These are phyloP conservation scores for Trichoderma sp. DNA, from an alignment of 2,329 filamentous ascomycete genomes.

Conservation along the genomic window DNA sequence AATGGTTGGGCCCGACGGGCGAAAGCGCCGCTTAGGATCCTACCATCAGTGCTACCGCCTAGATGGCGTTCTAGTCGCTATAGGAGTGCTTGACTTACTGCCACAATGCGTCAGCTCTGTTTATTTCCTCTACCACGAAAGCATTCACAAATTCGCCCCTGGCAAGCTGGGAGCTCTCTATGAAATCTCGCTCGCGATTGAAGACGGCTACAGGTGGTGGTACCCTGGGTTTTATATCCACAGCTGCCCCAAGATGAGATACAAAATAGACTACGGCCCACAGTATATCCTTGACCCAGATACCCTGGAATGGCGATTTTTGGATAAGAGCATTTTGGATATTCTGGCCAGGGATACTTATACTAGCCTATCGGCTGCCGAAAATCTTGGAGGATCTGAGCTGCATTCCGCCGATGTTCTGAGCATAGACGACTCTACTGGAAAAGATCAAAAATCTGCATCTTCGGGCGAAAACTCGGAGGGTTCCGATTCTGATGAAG, in stretches of 20 bases:
- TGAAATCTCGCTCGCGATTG: conserved; percentile 71
- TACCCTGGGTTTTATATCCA: conserved; percentile 85
- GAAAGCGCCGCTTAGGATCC: conserved; percentile 65
- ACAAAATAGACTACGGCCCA: conserved; percentile 79
- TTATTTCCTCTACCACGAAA: conserved; percentile 81
- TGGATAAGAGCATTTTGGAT: conserved; percentile 56
- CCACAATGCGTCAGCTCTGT: conserved; percentile 79
- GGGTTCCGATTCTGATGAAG: conserved; percentile 31
- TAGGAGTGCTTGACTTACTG: conserved; percentile 76
- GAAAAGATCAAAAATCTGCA: neutral
- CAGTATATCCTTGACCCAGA: conserved; percentile 75
- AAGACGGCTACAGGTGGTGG: conserved; percentile 74
- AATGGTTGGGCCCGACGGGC: conserved; percentile 51
- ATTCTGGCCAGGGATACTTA: conserved; percentile 61
- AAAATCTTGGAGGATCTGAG: conserved; percentile 3
- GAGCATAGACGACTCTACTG: neutral
- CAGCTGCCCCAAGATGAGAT: conserved; percentile 78
- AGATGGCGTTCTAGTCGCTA: conserved; percentile 73
- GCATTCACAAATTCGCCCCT: conserved; percentile 69
- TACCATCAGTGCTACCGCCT: conserved; percentile 83
- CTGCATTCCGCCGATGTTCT: neutral
- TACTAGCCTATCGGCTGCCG: conserved; percentile 48
- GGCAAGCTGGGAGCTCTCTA: conserved; percentile 76
- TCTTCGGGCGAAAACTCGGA: conserved; percentile 12
- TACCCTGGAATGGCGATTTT: conserved; percentile 62